Evolutionary conservation across 805 yeast species (phyloP).

Genomic region (Saturnispora diversa): DNA sequence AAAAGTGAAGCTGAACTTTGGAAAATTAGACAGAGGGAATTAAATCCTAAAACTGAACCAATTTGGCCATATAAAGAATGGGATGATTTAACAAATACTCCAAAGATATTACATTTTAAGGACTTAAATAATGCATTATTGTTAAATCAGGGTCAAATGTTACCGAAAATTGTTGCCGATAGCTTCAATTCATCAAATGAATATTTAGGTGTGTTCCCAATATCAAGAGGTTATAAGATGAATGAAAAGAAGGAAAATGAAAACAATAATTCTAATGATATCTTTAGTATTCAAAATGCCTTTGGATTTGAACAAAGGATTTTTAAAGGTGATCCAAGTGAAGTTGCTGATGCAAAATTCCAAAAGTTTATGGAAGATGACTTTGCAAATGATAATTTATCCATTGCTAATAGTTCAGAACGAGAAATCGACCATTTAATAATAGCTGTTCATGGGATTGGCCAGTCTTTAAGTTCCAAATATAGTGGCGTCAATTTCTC

Average conservation of each 20-base stretch:
- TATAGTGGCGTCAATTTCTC: conserved; percentile 80
- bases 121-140: conserved; percentile 21
- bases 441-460: conserved; percentile 92
- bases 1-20: conserved; percentile 21
- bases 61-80: conserved; percentile 25
- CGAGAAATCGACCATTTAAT: conserved; percentile 51
- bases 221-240: conserved; percentile 41
- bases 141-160: conserved; percentile 21
- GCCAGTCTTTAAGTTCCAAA: conserved; percentile 74
- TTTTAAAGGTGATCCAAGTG: conserved; percentile 5
- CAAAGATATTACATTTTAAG: conserved; percentile 25
- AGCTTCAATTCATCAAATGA: conserved; percentile 23
- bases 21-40: conserved; percentile 26
- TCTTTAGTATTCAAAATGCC: neutral
- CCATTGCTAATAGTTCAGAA: conserved; percentile 31
- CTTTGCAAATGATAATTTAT: conserved; percentile 38
- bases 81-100: conserved; percentile 20
- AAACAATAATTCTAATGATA: neutral
- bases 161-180: conserved; percentile 25
- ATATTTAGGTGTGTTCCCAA: conserved; percentile 39
- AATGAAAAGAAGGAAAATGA: conserved; percentile 11
- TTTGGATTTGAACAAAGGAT: neutral
- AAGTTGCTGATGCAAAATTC: conserved; percentile 27
- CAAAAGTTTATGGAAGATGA: conserved; percentile 45
- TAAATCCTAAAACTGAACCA: neutral